Conservation (phyloP, 2,329 filamentous ascomycete genomes). For the Claviceps digitariae region DNA sequence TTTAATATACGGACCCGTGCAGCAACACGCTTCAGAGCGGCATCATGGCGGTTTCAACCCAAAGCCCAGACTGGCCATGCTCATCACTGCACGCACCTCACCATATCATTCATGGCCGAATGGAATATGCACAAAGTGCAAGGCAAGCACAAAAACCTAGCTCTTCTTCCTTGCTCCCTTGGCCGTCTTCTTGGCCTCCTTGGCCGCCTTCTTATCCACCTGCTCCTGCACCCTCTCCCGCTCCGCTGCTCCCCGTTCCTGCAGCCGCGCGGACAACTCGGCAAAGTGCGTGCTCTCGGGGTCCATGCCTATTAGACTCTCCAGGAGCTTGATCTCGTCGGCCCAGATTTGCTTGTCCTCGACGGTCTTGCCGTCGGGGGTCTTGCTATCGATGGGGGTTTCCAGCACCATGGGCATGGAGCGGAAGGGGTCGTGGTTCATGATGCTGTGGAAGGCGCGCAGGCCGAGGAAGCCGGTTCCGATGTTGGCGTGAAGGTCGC, state of each 20-base stretch:
- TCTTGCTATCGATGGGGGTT: slow-evolving; percentile 74
- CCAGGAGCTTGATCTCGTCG: slow-evolving; percentile 85
- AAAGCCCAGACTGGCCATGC: too few species aligned
- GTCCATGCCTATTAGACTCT: slow-evolving; percentile 77
- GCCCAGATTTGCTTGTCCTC: slow-evolving; percentile 84
- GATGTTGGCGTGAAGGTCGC: slow-evolving; percentile 92
- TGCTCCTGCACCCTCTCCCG: slow-evolving; percentile 64
- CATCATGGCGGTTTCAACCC: too few species aligned
- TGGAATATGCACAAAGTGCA: too few species aligned
- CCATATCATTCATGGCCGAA: too few species aligned
- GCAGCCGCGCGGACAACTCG: slow-evolving; percentile 48
- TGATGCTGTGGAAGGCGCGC: slow-evolving; percentile 76
- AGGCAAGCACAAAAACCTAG: too few species aligned
- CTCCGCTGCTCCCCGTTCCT: slow-evolving; percentile 55
- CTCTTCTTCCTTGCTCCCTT: neutral
- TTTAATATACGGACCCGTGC: too few species aligned
- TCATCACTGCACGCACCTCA: too few species aligned
- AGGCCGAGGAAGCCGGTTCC: slow-evolving; percentile 89
- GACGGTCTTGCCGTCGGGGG: slow-evolving; percentile 48
- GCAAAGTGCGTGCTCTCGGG: slow-evolving; percentile 59
- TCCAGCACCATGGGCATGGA: slow-evolving; percentile 85
- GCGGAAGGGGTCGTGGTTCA: slow-evolving; percentile 68
- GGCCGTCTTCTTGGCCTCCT: slow-evolving; percentile 26
- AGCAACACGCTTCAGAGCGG: too few species aligned
- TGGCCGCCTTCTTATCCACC: slow-evolving; percentile 59